Evolutionary conservation across 257 asterid genomes (phyloP), one percentile per base, ranked within the genome.

Genomic region (Capsicum pubescens): DNA sequence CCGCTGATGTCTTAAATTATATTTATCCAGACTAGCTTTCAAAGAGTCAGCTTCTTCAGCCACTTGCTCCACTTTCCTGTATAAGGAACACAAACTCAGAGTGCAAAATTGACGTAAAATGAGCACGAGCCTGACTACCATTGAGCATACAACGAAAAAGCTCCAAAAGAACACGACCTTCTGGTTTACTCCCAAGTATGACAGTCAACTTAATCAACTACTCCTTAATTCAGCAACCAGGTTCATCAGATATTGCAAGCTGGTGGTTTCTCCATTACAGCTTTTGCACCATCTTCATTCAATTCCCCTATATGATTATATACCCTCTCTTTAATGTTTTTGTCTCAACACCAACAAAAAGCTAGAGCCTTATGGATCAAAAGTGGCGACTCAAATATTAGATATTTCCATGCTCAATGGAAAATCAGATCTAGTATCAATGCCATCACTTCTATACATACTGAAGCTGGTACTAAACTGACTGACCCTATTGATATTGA

Each of bases 1-100:
- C 87, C 88, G 90, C 84, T 91, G 97, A 87, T 87, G 87, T 87
- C 93, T 87, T 70, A 89, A 82, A 35, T 83, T 79, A 86, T 92
- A 94, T 83, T 91, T 95, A 87, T 95, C 98, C 85, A 95, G 86
- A 91, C 99, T 90, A 59, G 90, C 93, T 88, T 92, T 92, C 87
- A 92, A 93, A 68, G 98, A 95, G 72, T 90, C 93, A 44, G 94
- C 97, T 88, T 96, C 98, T 91, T 96, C 99, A 11, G 89, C 91
- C 72, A 93, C 94, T 85, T 91, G 98, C 83, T 95, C 99, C 80
- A 95, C 98, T 89, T 95, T 95, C 86, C 99, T 95, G 92, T 46
- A 77, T 46, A 85, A 80, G 74, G 87, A 74, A 79, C 48, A 36
- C 69, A 77, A 77, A 77, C 32, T 52, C 64, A 77, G 42, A 50